phyloP scores from a whole-genome alignment of 148 eudicot genomes.

The Polygonum maritimum region DNA sequence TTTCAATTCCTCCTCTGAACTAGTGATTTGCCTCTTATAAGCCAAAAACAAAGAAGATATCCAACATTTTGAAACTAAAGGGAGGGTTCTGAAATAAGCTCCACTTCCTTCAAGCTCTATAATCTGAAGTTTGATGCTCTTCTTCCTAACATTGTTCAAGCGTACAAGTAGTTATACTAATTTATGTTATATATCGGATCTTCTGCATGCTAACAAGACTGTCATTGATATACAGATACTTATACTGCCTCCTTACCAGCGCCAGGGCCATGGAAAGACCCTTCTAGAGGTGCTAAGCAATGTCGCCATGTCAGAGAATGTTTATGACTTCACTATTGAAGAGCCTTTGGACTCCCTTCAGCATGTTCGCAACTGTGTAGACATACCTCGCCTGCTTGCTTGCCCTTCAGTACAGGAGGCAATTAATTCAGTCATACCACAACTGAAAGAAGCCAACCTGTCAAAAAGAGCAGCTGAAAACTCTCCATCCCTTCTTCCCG shows the following conservation, averaged over 20 bases:
- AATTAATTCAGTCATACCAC: conserved; percentile 30
- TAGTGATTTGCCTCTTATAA: background rate
- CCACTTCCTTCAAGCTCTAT: background rate
- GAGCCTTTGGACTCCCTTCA: conserved; percentile 87
- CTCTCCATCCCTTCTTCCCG: conserved; percentile 42
- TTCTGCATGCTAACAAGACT: background rate
- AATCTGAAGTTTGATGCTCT: background rate
- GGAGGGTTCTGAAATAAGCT: background rate
- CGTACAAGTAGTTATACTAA: background rate
- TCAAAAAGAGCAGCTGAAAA: conserved; percentile 42
- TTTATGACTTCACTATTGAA: conserved; percentile 76
- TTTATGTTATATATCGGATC: background rate
- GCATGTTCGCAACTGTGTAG: conserved; percentile 57
- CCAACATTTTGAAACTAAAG: background rate
- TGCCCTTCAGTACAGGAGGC: conserved; percentile 40
- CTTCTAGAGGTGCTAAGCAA: conserved; percentile 58
- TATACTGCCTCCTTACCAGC: conserved; percentile 76
- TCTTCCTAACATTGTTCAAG: background rate
- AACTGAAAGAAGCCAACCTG: conserved; percentile 63
- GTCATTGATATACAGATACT: conserved; percentile 47
- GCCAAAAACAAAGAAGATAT: background rate
- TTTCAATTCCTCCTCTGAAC: background rate
- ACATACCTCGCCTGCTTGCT: conserved; percentile 58
- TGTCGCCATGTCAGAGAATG: conserved; percentile 52
- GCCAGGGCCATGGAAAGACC: conserved; percentile 61